Evolutionary conservation across 352 stramenopile genomes (phyloP).

Genomic region (Pythium aristosporum): DNA sequence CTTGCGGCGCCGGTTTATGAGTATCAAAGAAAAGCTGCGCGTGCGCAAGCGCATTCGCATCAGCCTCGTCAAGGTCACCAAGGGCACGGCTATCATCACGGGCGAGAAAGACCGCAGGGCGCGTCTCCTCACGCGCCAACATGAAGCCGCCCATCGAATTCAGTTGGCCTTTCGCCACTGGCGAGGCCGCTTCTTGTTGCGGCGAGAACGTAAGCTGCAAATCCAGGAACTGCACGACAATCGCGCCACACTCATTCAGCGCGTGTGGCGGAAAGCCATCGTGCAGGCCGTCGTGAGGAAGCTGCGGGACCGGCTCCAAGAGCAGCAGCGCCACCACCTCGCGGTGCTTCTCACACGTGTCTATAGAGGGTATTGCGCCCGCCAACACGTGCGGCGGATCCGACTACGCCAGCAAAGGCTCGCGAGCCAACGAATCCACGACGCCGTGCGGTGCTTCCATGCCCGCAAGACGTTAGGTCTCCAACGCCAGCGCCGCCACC

Average conservation of each 20-base stretch:
- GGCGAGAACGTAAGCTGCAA: slow-evolving; percentile 34
- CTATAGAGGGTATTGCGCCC: slow-evolving; percentile 47
- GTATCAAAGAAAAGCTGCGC: slow-evolving; percentile 49
- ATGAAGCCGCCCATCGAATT: slow-evolving; percentile 31
- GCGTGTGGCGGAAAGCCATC: slow-evolving; percentile 34
- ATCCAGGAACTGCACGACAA: slow-evolving; percentile 25
- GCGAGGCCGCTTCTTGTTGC: slow-evolving; percentile 26
- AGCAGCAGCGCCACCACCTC: slow-evolving; percentile 32
- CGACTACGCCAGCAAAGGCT: slow-evolving; percentile 29
- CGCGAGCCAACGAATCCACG: slow-evolving; percentile 45
- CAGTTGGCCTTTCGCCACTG: slow-evolving; percentile 40
- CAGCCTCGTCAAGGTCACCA: slow-evolving; percentile 59
- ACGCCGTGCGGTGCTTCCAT: slow-evolving; percentile 31
- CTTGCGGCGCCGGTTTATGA: slow-evolving; percentile 45
- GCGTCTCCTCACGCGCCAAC: slow-evolving; percentile 26
- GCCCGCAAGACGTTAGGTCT: slow-evolving; percentile 32
- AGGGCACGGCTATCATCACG: slow-evolving; percentile 59
- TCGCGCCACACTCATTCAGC: slow-evolving; percentile 34
- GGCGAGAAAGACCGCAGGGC: slow-evolving; percentile 54
- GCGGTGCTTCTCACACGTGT: slow-evolving; percentile 30
- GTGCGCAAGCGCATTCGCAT: slow-evolving; percentile 64
- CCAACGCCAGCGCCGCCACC: slow-evolving; percentile 3
- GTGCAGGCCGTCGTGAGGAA: slow-evolving; percentile 31
- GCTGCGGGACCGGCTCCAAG: slow-evolving; percentile 19
- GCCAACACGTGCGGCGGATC: slow-evolving; percentile 42